These are phyloP conservation scores for Cyclotella sp. DNA, from an alignment of 108 stramenopile genomes.

Conservation along the genomic window DNA sequence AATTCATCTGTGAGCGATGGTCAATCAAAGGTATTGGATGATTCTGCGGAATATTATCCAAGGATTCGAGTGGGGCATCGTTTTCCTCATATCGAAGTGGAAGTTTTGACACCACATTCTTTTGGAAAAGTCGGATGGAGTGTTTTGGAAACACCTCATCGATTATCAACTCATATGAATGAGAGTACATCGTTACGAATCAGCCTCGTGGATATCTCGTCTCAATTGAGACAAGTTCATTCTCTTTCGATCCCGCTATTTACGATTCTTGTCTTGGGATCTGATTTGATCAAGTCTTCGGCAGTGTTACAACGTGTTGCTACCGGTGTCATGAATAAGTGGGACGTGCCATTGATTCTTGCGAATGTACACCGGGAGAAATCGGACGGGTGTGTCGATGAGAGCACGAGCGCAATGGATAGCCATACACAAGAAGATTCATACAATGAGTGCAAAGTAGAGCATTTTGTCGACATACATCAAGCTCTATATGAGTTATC, in stretches of 20 bases:
- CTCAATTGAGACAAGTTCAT: constrained; percentile 26
- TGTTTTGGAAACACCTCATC: constrained; percentile 21
- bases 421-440: background rate
- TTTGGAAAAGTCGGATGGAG: constrained; percentile 9
- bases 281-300: background rate
- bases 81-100: constrained; percentile 65
- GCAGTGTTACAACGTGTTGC: constrained; percentile 9
- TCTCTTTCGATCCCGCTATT: constrained; percentile 27
- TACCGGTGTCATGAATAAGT: constrained; percentile 1
- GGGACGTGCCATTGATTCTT: constrained; percentile 22
- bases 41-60: constrained; percentile 57
- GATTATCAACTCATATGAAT: background rate
- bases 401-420: background rate
- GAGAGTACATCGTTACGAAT: constrained; percentile 1
- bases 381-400: background rate
- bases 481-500: constrained; percentile 8
- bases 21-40: constrained; percentile 20
- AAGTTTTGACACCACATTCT: constrained; percentile 18
- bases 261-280: constrained; percentile 31
- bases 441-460: background rate
- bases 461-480: constrained; percentile 25
- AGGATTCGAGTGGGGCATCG: constrained; percentile 56
- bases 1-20: constrained; percentile 6
- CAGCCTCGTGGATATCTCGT: constrained; percentile 46
- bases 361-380: constrained; percentile 3